Percentiles rank a stretch among this genome's conserved stretches.
phyloP scores from a whole-genome alignment of 1,284 basidiomycete genomes.

The Malassezia restricta region DNA sequence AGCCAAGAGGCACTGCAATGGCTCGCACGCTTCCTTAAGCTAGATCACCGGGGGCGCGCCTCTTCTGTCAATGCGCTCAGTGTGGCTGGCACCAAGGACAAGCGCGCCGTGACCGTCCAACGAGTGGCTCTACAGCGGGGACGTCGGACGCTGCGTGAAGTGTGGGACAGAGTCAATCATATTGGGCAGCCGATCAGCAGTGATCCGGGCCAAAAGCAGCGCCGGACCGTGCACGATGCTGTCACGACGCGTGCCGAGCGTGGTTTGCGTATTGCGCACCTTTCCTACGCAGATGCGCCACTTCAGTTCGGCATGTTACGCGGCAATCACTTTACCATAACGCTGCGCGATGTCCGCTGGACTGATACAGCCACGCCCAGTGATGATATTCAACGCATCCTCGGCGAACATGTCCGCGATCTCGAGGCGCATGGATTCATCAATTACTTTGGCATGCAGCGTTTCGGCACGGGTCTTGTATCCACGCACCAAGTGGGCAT shows the following conservation, averaged over 20 bases:
- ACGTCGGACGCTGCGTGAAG: conserved; percentile 64
- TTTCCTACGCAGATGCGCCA: conserved; percentile 66
- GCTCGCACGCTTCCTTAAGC: conserved; percentile 53
- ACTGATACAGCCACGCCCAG: neutral
- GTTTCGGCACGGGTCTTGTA: conserved; percentile 90
- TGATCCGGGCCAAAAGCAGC: conserved; percentile 2
- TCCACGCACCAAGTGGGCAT: conserved; percentile 90
- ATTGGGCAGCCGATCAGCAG: conserved; percentile 20
- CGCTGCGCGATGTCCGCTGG: conserved; percentile 58
- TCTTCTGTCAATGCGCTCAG: conserved; percentile 54
- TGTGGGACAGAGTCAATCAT: conserved; percentile 57
- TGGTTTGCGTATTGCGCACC: conserved; percentile 75
- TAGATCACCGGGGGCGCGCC: conserved; percentile 18
- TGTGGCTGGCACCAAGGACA: conserved; percentile 95
- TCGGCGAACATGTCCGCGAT: conserved; percentile 51
- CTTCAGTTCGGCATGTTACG: conserved; percentile 87
- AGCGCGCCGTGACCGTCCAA: conserved; percentile 89
- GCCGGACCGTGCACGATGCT: conserved; percentile 19
- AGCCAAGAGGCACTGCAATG: conserved; percentile 80
- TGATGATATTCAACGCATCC: conserved; percentile 55
- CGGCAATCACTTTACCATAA: conserved; percentile 90
- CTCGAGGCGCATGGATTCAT: conserved; percentile 80
- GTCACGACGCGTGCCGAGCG: conserved; percentile 43
- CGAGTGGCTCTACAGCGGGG: conserved; percentile 72
- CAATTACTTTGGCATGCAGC: conserved; percentile 99